Base-by-base conservation (phyloP, 169 alveolate species). In the Cyclospora cayetanensis region DNA sequence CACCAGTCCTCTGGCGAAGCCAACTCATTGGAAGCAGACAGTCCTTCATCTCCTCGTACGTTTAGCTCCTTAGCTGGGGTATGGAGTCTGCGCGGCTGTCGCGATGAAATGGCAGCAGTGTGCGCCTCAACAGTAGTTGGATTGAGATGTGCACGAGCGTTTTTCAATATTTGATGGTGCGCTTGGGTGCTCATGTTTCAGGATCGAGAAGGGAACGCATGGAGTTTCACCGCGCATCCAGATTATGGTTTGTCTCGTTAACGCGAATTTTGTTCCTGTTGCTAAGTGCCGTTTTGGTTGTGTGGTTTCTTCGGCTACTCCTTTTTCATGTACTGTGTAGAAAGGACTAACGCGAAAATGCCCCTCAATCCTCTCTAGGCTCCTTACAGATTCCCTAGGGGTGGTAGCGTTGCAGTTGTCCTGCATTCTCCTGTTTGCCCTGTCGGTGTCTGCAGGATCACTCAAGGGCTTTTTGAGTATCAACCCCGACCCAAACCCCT, bases 21-120 rank as follows among this genome's bases (percentile, higher is more conserved):
- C n/a, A 27, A 86, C 92, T 25, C 92, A 86, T 53, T 86, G 92
- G 92, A 86, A 86, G 70, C 92, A 86, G n/a, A 70, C 87, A 42
- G 29, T 86, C 29, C 46, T 86, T 2, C 92, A 86, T 37, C 39
- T 86, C 37, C 60, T 39, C 25, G 92, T 4, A 4, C 79, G 12
- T 7, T 63, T 63, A 18, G 35, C 25, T 63, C 25, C 25, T 7
- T 22, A 63, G 15, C 25, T 63, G 12, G n/a, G 35, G 12, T 63
- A 7, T 11, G 7, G n/a, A 15, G 55, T 15, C 55, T 46, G n/a
- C 7, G 55, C n/a, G 15, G 7, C 15, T 15, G 68, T 31, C 5
- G 25, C 29, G 25, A 55, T 4, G 29, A 7, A 4, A 12, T 2
- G 68, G 3, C 68, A 5, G 4, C 29, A n/a, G 74, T 4, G 37